These are phyloP conservation scores for Abrus precatorius DNA, from an alignment of 306 rosid species.

Conservation along the genomic window DNA sequence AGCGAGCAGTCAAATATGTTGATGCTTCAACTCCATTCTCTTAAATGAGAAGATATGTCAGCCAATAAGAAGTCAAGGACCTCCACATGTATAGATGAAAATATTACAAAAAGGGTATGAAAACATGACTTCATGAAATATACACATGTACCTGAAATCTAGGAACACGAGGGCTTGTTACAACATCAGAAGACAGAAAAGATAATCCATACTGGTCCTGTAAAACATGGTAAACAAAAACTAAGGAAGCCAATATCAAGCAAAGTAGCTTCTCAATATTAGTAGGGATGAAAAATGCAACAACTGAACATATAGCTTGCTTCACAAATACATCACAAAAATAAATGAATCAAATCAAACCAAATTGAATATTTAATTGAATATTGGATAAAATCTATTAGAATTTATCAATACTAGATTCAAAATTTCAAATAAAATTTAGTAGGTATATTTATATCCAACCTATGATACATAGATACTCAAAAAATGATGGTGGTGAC, in stretches of 20 bases:
- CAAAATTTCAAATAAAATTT: constrained; percentile 7
- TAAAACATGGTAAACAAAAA: constrained; percentile 34
- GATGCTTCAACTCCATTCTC: constrained; percentile 20
- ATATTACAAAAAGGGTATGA: constrained; percentile 16
- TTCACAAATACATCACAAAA: constrained; percentile 17
- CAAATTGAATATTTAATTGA: neutral
- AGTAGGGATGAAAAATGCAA: constrained; percentile 2
- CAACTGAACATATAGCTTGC: constrained; percentile 11
- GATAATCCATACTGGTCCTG: constrained; percentile 74
- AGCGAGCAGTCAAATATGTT: neutral
- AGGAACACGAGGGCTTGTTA: constrained; percentile 66
- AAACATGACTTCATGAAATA: constrained; percentile 34
- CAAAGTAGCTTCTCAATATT: constrained; percentile 18
- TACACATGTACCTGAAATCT: constrained; percentile 78
- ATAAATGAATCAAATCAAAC: constrained; percentile 1
- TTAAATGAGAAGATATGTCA: constrained; percentile 7
- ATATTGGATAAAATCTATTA: neutral
- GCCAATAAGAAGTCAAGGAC: constrained; percentile 3
- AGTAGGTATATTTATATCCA: neutral
- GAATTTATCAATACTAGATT: constrained; percentile 10
- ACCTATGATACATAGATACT: neutral
- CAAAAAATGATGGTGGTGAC: neutral
- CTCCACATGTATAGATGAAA: constrained; percentile 1
- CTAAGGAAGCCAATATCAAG: constrained; percentile 41
- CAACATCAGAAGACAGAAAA: constrained; percentile 51